Base-by-base conservation (phyloP, 257 asterid species). In the Nicotiana tabacum region DNA sequence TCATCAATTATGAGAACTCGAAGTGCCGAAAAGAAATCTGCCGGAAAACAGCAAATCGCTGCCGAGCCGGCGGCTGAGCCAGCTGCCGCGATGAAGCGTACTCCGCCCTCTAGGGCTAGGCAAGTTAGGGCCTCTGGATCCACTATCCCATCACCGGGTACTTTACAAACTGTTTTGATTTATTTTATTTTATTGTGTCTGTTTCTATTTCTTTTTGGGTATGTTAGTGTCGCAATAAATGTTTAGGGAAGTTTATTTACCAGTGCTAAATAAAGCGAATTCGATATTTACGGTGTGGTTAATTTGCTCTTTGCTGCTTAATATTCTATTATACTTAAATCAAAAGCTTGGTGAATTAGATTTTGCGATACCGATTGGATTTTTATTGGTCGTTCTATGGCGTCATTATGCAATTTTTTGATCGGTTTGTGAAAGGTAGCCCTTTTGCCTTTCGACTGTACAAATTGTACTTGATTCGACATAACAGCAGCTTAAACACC, bases 1-100 rank as follows among this genome's bases (percentile, higher is more conserved):
- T 43, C 32, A 32, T 83, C 56, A 77, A 83, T 56, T 61, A 91
- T 91, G 92, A 90, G 87, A 85, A 89, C 91, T 81, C 87, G 92
- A 48, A 88, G 77, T 56, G 15, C 88, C 51, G 88, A 64, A n/a
- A 27, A 66, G 83, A 88, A 80, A 83, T 30, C 90, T 29, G 83
- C 89, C 79, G 86, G 80, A 35, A 82, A 56, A 67, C 8, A 87
- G 8, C 89, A 82, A 79, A 61, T 65, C 4, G 48, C 89, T 65
- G 81, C 89, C 51, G 66, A 24, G 66, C 66, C 78, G n/a, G 57
- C 83, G 8, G 82, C 85, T 30, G 90, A 78, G 65, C 39, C 56
- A 24, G 76, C 77, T 58, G 81, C 68, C 27, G 88, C 78, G 51
- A 16, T 85, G 58, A 91, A 83, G 82, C 86, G 87, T 77, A 68